Evolutionary conservation across 164 flowering plant species (phyloP), one percentile per base, ranked within the genome.

Genomic region (Macadamia integrifolia): DNA sequence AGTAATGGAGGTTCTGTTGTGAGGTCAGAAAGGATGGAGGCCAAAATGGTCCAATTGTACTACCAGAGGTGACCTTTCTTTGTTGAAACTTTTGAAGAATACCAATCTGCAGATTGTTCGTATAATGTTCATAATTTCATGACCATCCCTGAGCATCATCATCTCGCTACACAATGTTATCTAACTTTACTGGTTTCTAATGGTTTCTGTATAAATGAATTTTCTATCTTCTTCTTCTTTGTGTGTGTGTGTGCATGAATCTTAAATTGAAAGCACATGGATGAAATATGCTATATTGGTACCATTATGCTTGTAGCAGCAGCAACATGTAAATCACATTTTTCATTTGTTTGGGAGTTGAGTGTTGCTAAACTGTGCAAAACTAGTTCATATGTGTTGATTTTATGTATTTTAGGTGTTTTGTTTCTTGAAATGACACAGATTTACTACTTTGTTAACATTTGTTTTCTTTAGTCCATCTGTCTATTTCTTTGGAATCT

Each of bases 1-100:
- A 69, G 61, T 57, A 61, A 71, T 70, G 93, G 94, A 66, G 78
- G 78, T 9, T 89, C 84, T 61, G 66, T 88, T 68, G 91, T 92
- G 61, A 87, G 98, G 80, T 87, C 98, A 64, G 94, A 86, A 77
- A 88, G 83, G 84, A 71, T 80, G 86, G 97, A 92, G 80, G 69
- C 77, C 64, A 80, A 81, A 78, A 66, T 76, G 65, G 53, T 72
- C 65, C 92, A 92, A 35, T 69, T 80, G 48, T 75, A 79, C 80
- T 82, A 81, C 66, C 91, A 90, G 60, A 94, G 97, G 99, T 90
- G 64, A 11, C 43, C 10, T n/a, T 50, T 58, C 29, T 15, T 46
- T 15, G 29, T 67, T 5, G 52, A 40, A 8, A 46, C 1, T 46
- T 46, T 46, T 46, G 50, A 46, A 11, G 50, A 46, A 71, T 58